phyloP scores from a whole-genome alignment of 768 basidiomycete species.

The Porphyrellus cyaneotinctus region DNA sequence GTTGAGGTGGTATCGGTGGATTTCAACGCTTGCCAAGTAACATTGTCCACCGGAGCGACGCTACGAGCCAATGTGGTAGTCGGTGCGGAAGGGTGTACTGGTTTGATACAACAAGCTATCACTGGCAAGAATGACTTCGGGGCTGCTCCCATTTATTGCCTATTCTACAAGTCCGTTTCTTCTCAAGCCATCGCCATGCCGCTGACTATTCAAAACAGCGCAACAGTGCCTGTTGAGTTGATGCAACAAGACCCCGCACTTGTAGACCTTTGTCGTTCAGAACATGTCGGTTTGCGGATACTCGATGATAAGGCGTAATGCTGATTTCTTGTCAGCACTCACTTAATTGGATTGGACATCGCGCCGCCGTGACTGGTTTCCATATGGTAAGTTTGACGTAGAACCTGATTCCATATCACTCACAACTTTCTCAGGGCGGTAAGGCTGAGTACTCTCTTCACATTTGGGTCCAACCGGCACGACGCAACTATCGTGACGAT shows the following conservation, averaged over 20 bases:
- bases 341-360: slow-evolving; percentile 21
- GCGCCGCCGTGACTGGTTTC: slow-evolving; percentile 20
- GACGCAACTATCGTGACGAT: slow-evolving; percentile 25
- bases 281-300: slow-evolving; percentile 11
- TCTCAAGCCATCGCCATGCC: background rate
- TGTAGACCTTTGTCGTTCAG: slow-evolving; percentile 24
- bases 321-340: slow-evolving; percentile 9
- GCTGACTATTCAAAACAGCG: slow-evolving; percentile 24
- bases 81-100: slow-evolving; percentile 56
- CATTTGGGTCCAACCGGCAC: slow-evolving; percentile 24
- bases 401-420: background rate
- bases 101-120: slow-evolving; percentile 37
- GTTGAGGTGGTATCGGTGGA: slow-evolving; percentile 36
- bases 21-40: slow-evolving; percentile 32
- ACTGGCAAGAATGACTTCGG: slow-evolving; percentile 30
- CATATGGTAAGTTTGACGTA: slow-evolving; percentile 17
- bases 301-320: background rate
- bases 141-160: slow-evolving; percentile 22
- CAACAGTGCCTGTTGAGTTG: slow-evolving; percentile 36
- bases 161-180: slow-evolving; percentile 43
- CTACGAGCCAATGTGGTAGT: slow-evolving; percentile 51
- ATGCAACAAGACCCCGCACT: slow-evolving; percentile 42
- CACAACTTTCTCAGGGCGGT: slow-evolving; percentile 33
- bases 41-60: slow-evolving; percentile 39
- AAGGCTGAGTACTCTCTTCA: slow-evolving; percentile 33